phyloP scores from a whole-genome alignment of 2,329 filamentous ascomycete species.

The Pyrenochaeta sp. region DNA sequence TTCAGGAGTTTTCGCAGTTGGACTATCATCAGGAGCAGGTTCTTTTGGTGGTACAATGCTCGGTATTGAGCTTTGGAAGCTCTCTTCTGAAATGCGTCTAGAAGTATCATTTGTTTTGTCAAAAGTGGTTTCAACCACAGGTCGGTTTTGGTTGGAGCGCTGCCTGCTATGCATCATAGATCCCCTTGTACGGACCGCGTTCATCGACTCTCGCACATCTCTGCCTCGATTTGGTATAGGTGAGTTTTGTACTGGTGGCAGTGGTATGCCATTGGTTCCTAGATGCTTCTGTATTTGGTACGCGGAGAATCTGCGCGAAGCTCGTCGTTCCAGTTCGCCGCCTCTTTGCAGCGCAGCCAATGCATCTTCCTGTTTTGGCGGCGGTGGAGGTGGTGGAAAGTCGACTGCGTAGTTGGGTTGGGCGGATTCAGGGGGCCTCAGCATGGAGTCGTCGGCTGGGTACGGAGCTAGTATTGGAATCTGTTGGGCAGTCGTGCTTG shows the following conservation, averaged over 20 bases:
- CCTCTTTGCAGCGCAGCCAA: constrained; percentile 89
- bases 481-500: constrained; percentile 79
- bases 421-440: constrained; percentile 42
- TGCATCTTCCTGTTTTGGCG: constrained; percentile 86
- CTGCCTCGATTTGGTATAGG: constrained; percentile 86
- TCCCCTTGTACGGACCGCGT: constrained; percentile 69
- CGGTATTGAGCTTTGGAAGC: constrained; percentile 50
- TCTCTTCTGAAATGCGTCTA: constrained; percentile 71
- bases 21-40: constrained; percentile 40
- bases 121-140: constrained; percentile 67
- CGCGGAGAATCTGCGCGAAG: constrained; percentile 91
- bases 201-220: constrained; percentile 86
- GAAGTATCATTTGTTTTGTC: constrained; percentile 58
- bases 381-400: constrained; percentile 78
- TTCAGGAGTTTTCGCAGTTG: constrained; percentile 66
- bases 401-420: constrained; percentile 59
- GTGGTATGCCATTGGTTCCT: constrained; percentile 83
- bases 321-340: constrained; percentile 89
- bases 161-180: constrained; percentile 63
- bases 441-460: constrained; percentile 67
- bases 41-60: constrained; percentile 46
- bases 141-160: constrained; percentile 57
- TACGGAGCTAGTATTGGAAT: constrained; percentile 79
- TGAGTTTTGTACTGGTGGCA: constrained; percentile 79
- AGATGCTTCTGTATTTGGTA: constrained; percentile 97